phyloP scores from a whole-genome alignment of 805 yeast genomes.

The Zygotorulaspora chibaensis region DNA sequence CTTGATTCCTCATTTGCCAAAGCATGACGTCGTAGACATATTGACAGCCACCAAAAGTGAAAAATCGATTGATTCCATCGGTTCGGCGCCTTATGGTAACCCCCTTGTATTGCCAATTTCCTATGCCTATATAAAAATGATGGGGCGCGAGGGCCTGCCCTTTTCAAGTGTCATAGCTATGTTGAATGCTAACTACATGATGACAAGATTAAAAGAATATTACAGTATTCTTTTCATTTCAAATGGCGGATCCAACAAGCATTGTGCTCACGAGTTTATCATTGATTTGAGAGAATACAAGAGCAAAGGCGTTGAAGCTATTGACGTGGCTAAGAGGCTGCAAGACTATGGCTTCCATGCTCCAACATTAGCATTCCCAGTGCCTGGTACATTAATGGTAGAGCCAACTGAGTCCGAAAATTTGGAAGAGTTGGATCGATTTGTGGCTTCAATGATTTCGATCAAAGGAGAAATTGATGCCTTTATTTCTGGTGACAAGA shows the following conservation, averaged over 20 bases:
- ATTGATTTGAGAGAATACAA: constrained; percentile 86
- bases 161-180: constrained; percentile 87
- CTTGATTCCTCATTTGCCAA: constrained; percentile 76
- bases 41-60: constrained; percentile 40
- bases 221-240: constrained; percentile 72
- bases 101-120: constrained; percentile 91
- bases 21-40: constrained; percentile 58
- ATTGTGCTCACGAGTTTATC: constrained; percentile 96
- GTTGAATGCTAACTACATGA: constrained; percentile 95
- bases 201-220: constrained; percentile 63
- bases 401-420: constrained; percentile 98
- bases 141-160: constrained; percentile 83
- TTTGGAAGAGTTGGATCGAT: constrained; percentile 81
- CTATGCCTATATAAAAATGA: constrained; percentile 89
- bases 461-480: constrained; percentile 80
- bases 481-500: constrained; percentile 58
- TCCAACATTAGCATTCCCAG: constrained; percentile 98
- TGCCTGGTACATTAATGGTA: constrained; percentile 94
- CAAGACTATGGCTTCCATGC: constrained; percentile 99
- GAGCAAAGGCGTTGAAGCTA: constrained; percentile 78
- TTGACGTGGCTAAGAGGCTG: constrained; percentile 92
- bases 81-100: constrained; percentile 94
- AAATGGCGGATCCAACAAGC: constrained; percentile 44
- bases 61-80: constrained; percentile 66
- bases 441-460: constrained; percentile 78